Percentiles rank a stretch among this genome's conserved stretches.
Evolutionary conservation across 805 yeast species (phyloP).

Genomic region (Wickerhamomyces chaumierensis): DNA sequence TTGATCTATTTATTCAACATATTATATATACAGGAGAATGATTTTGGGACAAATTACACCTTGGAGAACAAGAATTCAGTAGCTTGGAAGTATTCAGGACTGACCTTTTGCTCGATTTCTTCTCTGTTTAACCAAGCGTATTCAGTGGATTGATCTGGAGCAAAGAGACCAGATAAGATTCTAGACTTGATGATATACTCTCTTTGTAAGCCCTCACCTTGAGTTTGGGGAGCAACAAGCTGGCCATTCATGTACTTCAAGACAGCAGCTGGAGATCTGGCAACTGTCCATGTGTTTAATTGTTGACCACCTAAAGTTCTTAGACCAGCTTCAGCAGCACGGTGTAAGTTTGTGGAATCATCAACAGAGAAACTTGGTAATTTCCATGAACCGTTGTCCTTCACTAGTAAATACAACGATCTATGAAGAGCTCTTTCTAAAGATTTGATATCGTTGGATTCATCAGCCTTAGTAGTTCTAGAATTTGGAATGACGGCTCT

Average conservation of each 20-base stretch:
- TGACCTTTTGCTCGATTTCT: constrained; percentile 51
- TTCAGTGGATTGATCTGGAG: constrained; percentile 27
- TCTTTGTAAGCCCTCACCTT: constrained; percentile 20
- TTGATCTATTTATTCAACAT: too few relatives aligned
- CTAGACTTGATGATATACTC: constrained; percentile 81
- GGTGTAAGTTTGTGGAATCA: constrained; percentile 42
- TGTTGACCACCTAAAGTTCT: constrained; percentile 59
- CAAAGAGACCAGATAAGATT: constrained; percentile 74
- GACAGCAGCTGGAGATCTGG: constrained; percentile 75
- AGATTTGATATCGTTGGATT: constrained; percentile 44
- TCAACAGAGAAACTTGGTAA: constrained; percentile 61
- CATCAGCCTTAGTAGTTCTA: constrained; percentile 71
- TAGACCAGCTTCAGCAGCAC: constrained; percentile 66
- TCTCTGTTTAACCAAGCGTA: constrained; percentile 80
- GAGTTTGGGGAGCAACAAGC: constrained; percentile 9
- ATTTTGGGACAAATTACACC: constrained; percentile 5
- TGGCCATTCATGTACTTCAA: constrained; percentile 27
- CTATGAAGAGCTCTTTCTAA: constrained; percentile 72
- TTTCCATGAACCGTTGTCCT: constrained; percentile 45
- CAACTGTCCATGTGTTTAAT: constrained; percentile 85
- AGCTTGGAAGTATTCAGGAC: constrained; percentile 41
- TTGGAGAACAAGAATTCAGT: constrained; percentile 31
- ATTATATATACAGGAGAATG: neutral
- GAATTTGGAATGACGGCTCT: constrained; percentile 62
- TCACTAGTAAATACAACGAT: constrained; percentile 67